A percentile compares a stretch with the other conserved stretches of the same genome.
phyloP scores from a whole-genome alignment of 495 filamentous ascomycete genomes.

The Penicillium canariense region DNA sequence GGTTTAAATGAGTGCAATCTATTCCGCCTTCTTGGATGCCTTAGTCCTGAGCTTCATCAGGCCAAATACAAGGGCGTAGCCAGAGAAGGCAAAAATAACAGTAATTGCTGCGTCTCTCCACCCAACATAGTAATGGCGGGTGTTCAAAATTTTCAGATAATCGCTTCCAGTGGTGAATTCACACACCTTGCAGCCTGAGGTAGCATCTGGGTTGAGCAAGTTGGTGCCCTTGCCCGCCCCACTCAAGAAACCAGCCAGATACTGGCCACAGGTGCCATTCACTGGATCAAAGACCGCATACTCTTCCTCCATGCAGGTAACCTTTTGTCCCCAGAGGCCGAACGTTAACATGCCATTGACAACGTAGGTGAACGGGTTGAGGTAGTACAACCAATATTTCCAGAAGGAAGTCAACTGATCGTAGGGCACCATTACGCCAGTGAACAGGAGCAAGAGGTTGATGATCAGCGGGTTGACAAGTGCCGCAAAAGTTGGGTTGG shows the following conservation, averaged over 20 bases:
- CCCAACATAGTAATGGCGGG: slow-evolving; percentile 41
- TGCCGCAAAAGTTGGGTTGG: slow-evolving; percentile 53
- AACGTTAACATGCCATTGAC: slow-evolving; percentile 59
- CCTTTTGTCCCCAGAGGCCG: slow-evolving; percentile 53
- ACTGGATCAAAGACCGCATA: slow-evolving; percentile 54
- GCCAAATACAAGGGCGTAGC: slow-evolving; percentile 47
- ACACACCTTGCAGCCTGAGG: slow-evolving; percentile 58
- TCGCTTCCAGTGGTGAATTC: slow-evolving; percentile 39
- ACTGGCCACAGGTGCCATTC: slow-evolving; percentile 53
- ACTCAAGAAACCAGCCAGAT: slow-evolving; percentile 51
- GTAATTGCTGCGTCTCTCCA: slow-evolving; percentile 47
- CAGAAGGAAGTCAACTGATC: slow-evolving; percentile 56
- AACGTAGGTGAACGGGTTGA: slow-evolving; percentile 70
- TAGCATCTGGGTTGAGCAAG: slow-evolving; percentile 53
- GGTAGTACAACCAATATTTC: slow-evolving; percentile 73
- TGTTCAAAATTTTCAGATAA: slow-evolving; percentile 37
- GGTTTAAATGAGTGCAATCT: slow-evolving; percentile 20
- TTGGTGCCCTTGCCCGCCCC: slow-evolving; percentile 46
- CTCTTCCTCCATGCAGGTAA: slow-evolving; percentile 58
- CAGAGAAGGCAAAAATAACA: slow-evolving; percentile 44
- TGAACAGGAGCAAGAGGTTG: slow-evolving; percentile 54
- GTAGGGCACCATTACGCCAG: slow-evolving; percentile 44
- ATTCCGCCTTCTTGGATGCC: slow-evolving; percentile 42
- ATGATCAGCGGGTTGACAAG: slow-evolving; percentile 55
- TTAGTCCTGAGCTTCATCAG: slow-evolving; percentile 49